Base-by-base conservation (phyloP, 768 basidiomycete species). In the Strobilomyces dryophilus region DNA sequence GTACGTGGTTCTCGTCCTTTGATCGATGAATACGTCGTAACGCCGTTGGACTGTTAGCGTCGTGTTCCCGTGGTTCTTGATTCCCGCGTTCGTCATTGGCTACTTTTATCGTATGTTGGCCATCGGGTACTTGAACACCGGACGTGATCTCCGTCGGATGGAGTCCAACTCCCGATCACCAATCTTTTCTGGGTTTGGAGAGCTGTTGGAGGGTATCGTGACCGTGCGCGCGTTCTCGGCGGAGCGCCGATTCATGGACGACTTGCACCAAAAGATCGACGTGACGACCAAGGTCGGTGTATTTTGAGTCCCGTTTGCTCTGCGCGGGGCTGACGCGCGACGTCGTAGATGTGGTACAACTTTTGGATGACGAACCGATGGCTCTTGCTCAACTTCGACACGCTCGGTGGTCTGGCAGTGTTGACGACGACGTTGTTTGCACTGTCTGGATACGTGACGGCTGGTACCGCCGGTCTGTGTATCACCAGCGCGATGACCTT, bases 351-450 rank as follows among this genome's bases (percentile, higher is more conserved):
- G 87, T 89, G 85, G 86, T 89, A 91, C 64, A 79, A 73, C 14
- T 88, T 88, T 69, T 92, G 92, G 92, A 92, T 93, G 90, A 85
- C 83, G 9, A 92, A 90, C 59, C 75, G 92, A 46, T 92, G 88
- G 90, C 76, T 95, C 3, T 71, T 94, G 34, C 69, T 95, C 51
- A 84, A 89, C 56, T 95, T 92, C 64, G 93, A 97, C 66, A 59
- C 74, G 1, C 78, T 95, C 10, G 90, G 91, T 27, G 87, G 81
- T 27, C 52, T 85, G 18, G 81, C 85, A 1, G 86, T 93, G 8
- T 73, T 93, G 24, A 73, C 83, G 18, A 93, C 92, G 0, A 87
- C 84, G 1, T 59, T 94, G 34, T 84, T 95, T 59, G 81, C 90
- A 0, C 77, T 95, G 21, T 76, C 84, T 1, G 83, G 76, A 45